Percentiles rank a stretch among this genome's conserved stretches.
These are phyloP conservation scores for Canavalia ensiformis DNA, from an alignment of 306 rosid genomes.

Conservation along the genomic window DNA sequence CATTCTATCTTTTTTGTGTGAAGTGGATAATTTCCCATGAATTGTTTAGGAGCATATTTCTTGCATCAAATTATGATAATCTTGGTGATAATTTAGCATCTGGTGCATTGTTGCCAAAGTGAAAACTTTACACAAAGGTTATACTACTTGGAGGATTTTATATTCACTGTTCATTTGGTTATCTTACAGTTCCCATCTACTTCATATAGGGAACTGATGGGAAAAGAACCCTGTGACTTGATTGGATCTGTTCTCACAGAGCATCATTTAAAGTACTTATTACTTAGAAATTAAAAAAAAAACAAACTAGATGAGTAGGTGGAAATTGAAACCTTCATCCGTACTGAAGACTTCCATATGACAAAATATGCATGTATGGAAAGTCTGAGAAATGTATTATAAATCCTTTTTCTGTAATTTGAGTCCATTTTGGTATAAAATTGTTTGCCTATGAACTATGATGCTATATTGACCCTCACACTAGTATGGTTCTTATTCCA, in stretches of 20 bases:
- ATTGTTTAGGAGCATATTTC: background rate
- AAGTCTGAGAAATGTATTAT: background rate
- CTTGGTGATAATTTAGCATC: constrained; percentile 20
- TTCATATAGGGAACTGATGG: constrained; percentile 17
- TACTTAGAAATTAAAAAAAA: background rate
- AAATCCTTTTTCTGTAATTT: background rate
- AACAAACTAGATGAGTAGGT: background rate
- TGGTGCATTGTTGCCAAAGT: background rate
- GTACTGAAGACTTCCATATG: background rate
- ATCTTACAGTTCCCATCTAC: constrained; percentile 4
- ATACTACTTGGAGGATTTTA: constrained; percentile 18
- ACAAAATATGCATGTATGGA: constrained; percentile 6
- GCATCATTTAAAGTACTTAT: background rate
- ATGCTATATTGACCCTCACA: constrained; percentile 15
- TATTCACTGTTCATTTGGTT: constrained; percentile 1
- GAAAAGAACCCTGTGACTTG: background rate
- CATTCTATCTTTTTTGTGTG: constrained; percentile 19
- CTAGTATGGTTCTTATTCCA: constrained; percentile 16
- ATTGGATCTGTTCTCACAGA: background rate
- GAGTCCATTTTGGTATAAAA: background rate
- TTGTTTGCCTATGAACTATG: background rate
- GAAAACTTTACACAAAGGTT: background rate
- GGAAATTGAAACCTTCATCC: background rate
- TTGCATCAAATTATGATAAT: background rate
- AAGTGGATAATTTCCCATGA: background rate